A percentile compares a stretch with the other conserved stretches of the same genome.
Conservation (phyloP, 345 rosid species). For the Adansonia digitata region DNA sequence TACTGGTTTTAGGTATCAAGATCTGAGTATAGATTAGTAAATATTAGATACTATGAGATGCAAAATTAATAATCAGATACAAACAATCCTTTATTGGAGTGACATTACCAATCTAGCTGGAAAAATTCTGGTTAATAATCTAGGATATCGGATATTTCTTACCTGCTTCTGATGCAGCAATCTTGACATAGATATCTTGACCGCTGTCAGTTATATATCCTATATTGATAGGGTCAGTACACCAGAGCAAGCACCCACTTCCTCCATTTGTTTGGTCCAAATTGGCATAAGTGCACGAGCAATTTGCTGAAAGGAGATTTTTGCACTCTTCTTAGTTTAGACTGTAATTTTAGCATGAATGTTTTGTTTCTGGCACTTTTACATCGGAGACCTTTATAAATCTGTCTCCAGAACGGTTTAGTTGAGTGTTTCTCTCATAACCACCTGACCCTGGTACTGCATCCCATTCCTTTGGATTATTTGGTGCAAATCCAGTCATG, state of each 20-base stretch:
- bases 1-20: too few species aligned
- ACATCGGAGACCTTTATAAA: constrained; percentile 25
- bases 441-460: constrained; percentile 35
- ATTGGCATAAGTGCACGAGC: constrained; percentile 45
- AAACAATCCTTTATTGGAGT: neutral
- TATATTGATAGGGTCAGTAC: constrained; percentile 29
- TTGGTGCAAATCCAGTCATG: constrained; percentile 39
- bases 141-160: neutral
- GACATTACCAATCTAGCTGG: too few species aligned
- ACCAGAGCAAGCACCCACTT: constrained; percentile 44
- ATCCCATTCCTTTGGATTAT: constrained; percentile 33
- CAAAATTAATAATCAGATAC: neutral
- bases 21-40: too few species aligned
- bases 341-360: constrained; percentile 17
- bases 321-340: constrained; percentile 32
- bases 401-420: constrained; percentile 26
- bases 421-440: constrained; percentile 29
- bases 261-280: constrained; percentile 30
- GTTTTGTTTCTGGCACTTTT: constrained; percentile 5
- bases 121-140: neutral
- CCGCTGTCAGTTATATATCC: constrained; percentile 24
- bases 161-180: constrained; percentile 33
- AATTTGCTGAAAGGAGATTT: constrained; percentile 29
- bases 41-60: too few species aligned
- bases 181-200: constrained; percentile 31